These are phyloP conservation scores for Metschnikowia continentalis DNA, from an alignment of 805 yeast species.

Conservation along the genomic window DNA sequence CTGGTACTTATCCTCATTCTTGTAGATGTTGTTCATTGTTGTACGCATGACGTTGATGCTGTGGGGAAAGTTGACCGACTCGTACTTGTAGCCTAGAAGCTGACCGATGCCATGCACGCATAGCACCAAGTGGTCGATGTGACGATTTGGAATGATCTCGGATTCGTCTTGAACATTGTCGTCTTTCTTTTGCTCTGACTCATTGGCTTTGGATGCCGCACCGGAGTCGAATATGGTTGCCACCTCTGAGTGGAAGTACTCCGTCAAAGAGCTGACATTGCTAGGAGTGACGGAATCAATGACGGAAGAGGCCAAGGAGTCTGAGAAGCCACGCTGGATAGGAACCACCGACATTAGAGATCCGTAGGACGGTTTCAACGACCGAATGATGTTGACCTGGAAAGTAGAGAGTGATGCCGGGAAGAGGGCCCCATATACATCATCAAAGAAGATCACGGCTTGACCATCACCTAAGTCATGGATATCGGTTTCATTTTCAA, in stretches of 20 bases:
- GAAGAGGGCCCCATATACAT: constrained; percentile 43
- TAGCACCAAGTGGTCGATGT: constrained; percentile 64
- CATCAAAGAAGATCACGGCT: constrained; percentile 38
- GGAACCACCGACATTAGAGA: constrained; percentile 45
- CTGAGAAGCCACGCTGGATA: constrained; percentile 48
- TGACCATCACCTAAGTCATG: constrained; percentile 31
- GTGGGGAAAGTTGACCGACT: constrained; percentile 82
- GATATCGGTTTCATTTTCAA: constrained; percentile 26
- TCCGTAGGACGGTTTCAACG: constrained; percentile 31
- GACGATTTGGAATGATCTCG: constrained; percentile 16
- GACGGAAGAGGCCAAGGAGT: constrained; percentile 28
- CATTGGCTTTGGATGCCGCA: constrained; percentile 1
- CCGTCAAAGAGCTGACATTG: constrained; percentile 32
- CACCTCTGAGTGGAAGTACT: constrained; percentile 29
- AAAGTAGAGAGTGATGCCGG: constrained; percentile 40
- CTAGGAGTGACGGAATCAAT: constrained; percentile 29
- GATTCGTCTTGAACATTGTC: constrained; percentile 8
- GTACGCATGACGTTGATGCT: constrained; percentile 65
- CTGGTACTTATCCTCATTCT: constrained; percentile 35
- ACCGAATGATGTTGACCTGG: constrained; percentile 34
- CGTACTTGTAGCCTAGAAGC: constrained; percentile 69
- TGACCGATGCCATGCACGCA: constrained; percentile 97
- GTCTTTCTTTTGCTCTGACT: constrained; percentile 16
- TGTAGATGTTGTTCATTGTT: constrained; percentile 49
- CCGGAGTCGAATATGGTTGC: constrained; percentile 19